Evolutionary conservation across 257 asterid species (phyloP), one percentile per base, ranked within the genome.

Genomic region (Plantago elongata): DNA sequence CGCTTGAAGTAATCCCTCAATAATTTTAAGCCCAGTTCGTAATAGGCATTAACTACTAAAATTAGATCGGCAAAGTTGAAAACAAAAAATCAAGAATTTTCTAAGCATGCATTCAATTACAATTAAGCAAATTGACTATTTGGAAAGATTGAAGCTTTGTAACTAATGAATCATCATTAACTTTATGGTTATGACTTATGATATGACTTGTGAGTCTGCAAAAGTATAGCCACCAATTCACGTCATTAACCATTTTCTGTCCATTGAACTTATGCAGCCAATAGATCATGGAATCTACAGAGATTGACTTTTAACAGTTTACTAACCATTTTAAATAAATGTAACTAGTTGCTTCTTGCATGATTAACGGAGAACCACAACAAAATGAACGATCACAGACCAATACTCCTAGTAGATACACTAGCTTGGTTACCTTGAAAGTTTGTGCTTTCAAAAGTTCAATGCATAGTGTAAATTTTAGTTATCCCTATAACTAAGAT

Each of bases 251-350:
- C 8, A 27, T 22, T 11, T 29, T 51, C 42, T 34, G 62, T 54
- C 50, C 71, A 58, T 51, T 60, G 45, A 58, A 71, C 45, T 45
- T 45, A 48, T 15, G 47, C 44, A 49, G 43, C 66, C 13, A 58
- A 11, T 44, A 60, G 64, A 65, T 51, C 42, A 60, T 40, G 29
- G 54, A 61, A 52, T 2, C 27, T 22, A 22, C 61, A 64, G 54
- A 72, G 52, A 18, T 65, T 65, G 76, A 77, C 79, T 68, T 68
- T 72, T 51, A 40, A 27, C 4, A 15, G 34, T 60, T 50, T 48
- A 45, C 51, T n/a, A 14, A 17, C 13, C 13, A 46, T 43, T 43
- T 15, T 2, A 46, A 12, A 22, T 52, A 52, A 7, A 17, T 3
- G 17, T 22, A 22, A 45, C 29, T 44, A 10, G 14, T 30, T 45